phyloP scores from a whole-genome alignment of 768 basidiomycete species.

The Russula earlei region DNA sequence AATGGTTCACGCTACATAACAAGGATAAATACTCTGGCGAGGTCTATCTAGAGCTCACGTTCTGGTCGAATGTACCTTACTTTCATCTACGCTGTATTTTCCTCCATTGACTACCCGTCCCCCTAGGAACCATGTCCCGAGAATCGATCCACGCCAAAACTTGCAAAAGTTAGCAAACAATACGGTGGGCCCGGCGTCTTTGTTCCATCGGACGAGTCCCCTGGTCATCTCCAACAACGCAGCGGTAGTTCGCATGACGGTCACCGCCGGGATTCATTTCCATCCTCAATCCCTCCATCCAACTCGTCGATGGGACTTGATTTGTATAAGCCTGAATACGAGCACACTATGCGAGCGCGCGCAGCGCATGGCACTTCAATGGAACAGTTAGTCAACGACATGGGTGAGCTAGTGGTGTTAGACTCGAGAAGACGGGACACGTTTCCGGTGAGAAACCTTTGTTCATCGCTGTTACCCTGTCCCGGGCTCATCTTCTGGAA shows the following conservation, averaged over 20 bases:
- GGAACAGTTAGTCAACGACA: slow-evolving; percentile 52
- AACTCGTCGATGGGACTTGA: slow-evolving; percentile 52
- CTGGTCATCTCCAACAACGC: slow-evolving; percentile 22
- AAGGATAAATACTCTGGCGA: slow-evolving; percentile 95
- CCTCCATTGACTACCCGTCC: background rate
- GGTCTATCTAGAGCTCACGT: slow-evolving; percentile 92
- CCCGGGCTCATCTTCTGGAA: background rate
- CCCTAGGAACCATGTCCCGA: slow-evolving; percentile 71
- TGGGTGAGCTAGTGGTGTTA: slow-evolving; percentile 54
- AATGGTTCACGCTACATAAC: slow-evolving; percentile 87
- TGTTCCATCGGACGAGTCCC: slow-evolving; percentile 33
- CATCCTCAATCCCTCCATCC: slow-evolving; percentile 53
- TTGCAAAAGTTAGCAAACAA: slow-evolving; percentile 43
- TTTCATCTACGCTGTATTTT: background rate
- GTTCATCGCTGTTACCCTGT: background rate
- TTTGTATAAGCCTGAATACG: slow-evolving; percentile 69
- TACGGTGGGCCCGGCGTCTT: slow-evolving; percentile 79
- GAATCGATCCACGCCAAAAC: slow-evolving; percentile 47
- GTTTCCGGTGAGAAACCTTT: slow-evolving; percentile 35
- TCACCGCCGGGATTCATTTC: slow-evolving; percentile 42
- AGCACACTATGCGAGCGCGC: slow-evolving; percentile 34
- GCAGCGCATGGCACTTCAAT: slow-evolving; percentile 30
- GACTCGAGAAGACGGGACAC: slow-evolving; percentile 44
- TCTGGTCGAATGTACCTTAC: slow-evolving; percentile 81
- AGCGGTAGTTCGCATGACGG: slow-evolving; percentile 30